These are phyloP conservation scores for Lactifluus subvellereus DNA, from an alignment of 768 basidiomycete species.

Conservation along the genomic window DNA sequence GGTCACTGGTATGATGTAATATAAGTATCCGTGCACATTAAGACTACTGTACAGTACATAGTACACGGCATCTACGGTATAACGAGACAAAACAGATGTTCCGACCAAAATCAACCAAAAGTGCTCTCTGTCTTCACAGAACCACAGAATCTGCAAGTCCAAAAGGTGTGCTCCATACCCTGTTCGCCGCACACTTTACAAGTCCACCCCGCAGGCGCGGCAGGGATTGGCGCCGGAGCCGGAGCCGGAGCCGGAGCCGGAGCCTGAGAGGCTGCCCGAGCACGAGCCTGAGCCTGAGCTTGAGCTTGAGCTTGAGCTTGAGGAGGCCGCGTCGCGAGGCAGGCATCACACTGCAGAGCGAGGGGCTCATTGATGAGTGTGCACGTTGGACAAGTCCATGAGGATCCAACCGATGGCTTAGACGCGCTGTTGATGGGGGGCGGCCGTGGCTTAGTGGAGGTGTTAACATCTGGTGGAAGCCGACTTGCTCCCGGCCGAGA, in stretches of 20 bases:
- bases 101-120: constrained; percentile 8
- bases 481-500: neutral
- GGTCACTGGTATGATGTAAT: too few species aligned
- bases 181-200: constrained; percentile 60
- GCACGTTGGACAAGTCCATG: constrained; percentile 55
- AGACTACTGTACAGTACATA: neutral
- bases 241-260: too few species aligned
- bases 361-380: constrained; percentile 53
- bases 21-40: too few species aligned
- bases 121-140: constrained; percentile 45
- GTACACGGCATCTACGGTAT: neutral
- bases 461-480: constrained; percentile 2
- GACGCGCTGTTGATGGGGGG: constrained; percentile 16
- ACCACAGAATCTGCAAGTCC: constrained; percentile 74
- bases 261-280: too few species aligned
- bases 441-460: constrained; percentile 10
- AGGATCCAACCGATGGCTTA: constrained; percentile 11
- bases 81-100: neutral
- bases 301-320: neutral
- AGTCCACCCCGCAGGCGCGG: constrained; percentile 41
- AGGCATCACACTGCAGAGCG: constrained; percentile 54
- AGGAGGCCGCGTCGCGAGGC: constrained; percentile 34
- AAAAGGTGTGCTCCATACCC: constrained; percentile 58
- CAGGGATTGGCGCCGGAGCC: neutral
- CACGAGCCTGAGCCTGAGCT: neutral